Evolutionary conservation across 495 filamentous ascomycete species (phyloP), one percentile per base, ranked within the genome.

Genomic region (Lichina pygmaea): DNA sequence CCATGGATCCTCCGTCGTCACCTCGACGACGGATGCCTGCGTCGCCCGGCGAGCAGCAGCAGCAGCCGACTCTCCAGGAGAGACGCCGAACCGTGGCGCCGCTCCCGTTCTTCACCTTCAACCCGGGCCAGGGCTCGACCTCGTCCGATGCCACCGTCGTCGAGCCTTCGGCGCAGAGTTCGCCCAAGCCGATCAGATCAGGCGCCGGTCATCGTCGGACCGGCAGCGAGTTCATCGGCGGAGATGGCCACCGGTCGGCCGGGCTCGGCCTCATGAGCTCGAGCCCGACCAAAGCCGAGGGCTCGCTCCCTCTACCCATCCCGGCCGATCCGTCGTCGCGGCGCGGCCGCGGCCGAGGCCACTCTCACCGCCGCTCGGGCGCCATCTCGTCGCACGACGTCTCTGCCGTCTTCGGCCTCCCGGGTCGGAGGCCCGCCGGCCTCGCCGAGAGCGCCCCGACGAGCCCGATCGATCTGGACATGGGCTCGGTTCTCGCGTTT

Each of bases 361-460:
- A 93, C 60, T 75, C 75, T 10, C 85, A 92, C 62, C 72, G 83
- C 44, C 72, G 85, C 47, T 91, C 82, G n/a, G 75, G 72, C 34
- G 85, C 85, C 0, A 75, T 92, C 9, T 89, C 83, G n/a, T 77
- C 68, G 49, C 74, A 84, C 48, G 85, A 93, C 60, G 57, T 91
- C 5, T 75, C 73, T 7, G 67, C 73, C 15, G 79, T 92, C 41
- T 60, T 82, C 24, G 77, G 47, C 68, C 70, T 9, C 56, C 68
- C 3, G 56, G 55, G 16, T 56, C 71, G 15, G 60, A 59, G 46
- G 40, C 63, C 43, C 58, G 56, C 46, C 46, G 66, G 32, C 62
- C 24, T 47, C 51, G 15, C 30, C 36, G 36, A 39, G 45, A 47
- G 45, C 38, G 45, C 45, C 8, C 45, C 45, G 13, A 41, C 41